Base-by-base conservation (phyloP, 306 rosid genomes). In the Bauhinia variegata region DNA sequence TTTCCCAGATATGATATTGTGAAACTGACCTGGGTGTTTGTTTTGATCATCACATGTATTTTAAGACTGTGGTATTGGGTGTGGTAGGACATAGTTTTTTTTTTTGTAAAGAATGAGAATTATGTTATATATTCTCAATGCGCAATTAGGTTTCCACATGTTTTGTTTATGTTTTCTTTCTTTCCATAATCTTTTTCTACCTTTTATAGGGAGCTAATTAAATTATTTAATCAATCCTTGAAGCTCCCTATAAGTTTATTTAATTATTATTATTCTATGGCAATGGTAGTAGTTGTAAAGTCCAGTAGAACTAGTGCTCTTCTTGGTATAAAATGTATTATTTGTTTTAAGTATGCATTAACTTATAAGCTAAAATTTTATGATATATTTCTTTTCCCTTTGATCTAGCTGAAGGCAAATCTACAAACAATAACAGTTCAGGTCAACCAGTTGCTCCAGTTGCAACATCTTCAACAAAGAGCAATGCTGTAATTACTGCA, bases 401-500 rank as follows among this genome's bases (percentile, higher is more conserved):
- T 53, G 32, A 28, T 72, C 52, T 70, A 80, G 79, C n/a, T 11
- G 85, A 55, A 68, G 74, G 60, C 19, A 75, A 75, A 53, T 65
- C 72, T 41, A 67, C 64, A 42, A 73, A 51, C 15, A 72, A 74
- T 23, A 52, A 58, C 19, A 56, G 62, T 43, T 65, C 32, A 34
- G 51, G 67, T 51, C 80, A 52, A 15, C 55, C 51, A 5, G 72
- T 60, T 73, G 79, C 53, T 48, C 68, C 64, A 31, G 64, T 30
- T 60, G 69, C 42, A 38, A 69, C 60, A 0, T 81, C 92, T 0
- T 51, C 87, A 43, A 48, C 56, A 16, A 76, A 63, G 6, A 83
- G 64, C 70, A 67, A 60, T 68, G 61, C 72, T 7, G 84, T 15
- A 73, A 73, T 79, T 63, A 11, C 72, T 65, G 60, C 53, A 17